Evolutionary conservation across 352 stramenopile genomes (phyloP), one percentile per base, ranked within the genome.

Genomic region (Phytopythium sindhum): DNA sequence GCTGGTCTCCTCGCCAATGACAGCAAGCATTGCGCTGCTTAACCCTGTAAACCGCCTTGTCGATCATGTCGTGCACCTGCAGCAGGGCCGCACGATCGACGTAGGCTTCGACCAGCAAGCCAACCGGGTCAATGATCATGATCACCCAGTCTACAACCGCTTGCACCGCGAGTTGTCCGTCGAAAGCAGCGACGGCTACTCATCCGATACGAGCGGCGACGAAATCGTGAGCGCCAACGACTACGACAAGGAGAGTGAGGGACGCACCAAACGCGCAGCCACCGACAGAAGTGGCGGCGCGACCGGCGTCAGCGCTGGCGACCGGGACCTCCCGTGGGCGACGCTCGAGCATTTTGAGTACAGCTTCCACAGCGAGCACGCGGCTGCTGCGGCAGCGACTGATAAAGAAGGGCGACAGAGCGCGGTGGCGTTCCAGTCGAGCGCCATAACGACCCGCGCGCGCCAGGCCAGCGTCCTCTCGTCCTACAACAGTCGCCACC

Each of bases 341-440:
- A 61, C 41, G 37, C 37, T 53, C 56, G 56, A 61, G 56, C 39
- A 52, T 24, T 53, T 28, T 28, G 56, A 61, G 56, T 61, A 61
- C 56, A 41, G 56, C 41, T 61, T 61, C 41, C 24, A 61, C 56
- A 61, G 56, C 26, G 56, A 60, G 1, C n/a, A 50, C 51, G 28
- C 51, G 5, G 54, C 35, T 4, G 33, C 35, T 6, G 23, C 29
- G 15, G 29, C 15, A 9, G 28, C 17, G 4, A 17, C 17, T 9
- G 52, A 44, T 2, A 21, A 19, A 21, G 33, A n/a, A 1, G 33
- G 21, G 21, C 29, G 10, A 11, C 19, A 28, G 11, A 21, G n/a
- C 17, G 6, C 19, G 14, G 8, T 23, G 51, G 51, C 29, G 29
- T 8, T 47, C 24, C 29, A 45, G 21, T 2, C 29, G 2, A 58